Percentiles rank a stretch among this genome's conserved stretches.
These are phyloP conservation scores for Pelargonium citronellum DNA, from an alignment of 441 rosid genomes.

Conservation along the genomic window DNA sequence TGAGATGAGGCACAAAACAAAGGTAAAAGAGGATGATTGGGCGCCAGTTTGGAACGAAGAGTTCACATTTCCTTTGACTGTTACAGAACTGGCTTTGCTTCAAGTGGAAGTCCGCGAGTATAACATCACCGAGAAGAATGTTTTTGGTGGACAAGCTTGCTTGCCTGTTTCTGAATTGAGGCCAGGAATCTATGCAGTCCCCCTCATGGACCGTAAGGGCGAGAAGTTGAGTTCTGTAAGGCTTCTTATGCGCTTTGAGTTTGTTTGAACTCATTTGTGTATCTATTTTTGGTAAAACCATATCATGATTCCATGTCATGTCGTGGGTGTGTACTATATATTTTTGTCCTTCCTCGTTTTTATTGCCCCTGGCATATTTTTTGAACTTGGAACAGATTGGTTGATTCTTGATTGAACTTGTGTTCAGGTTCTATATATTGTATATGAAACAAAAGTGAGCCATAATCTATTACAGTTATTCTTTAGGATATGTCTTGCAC, in stretches of 20 bases:
- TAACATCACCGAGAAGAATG: conserved; percentile 45
- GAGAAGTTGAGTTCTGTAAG: conserved; percentile 27
- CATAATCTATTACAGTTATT: background rate
- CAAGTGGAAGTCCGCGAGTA: conserved; percentile 47
- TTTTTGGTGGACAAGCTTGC: conserved; percentile 51
- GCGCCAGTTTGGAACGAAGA: conserved; percentile 54
- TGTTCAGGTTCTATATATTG: background rate
- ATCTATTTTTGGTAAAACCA: too few relatives aligned
- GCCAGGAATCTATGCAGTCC: conserved; percentile 39
- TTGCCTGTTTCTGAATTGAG: conserved; percentile 43
- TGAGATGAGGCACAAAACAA: conserved; percentile 40
- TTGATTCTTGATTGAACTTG: background rate
- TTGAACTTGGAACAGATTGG: background rate
- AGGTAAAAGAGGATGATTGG: conserved; percentile 47
- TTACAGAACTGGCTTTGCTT: conserved; percentile 52
- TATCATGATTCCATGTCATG: too few relatives aligned
- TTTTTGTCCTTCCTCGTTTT: too few relatives aligned
- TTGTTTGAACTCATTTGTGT: conserved; percentile 15
- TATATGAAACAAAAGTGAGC: background rate
- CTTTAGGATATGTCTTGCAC: background rate
- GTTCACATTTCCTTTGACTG: conserved; percentile 42
- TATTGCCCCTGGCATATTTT: background rate
- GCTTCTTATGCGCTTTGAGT: conserved; percentile 51
- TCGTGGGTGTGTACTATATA: too few relatives aligned
- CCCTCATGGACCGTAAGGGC: conserved; percentile 44